phyloP scores from a whole-genome alignment of 2,329 filamentous ascomycete species.

The Cucurbitaria berberidis region DNA sequence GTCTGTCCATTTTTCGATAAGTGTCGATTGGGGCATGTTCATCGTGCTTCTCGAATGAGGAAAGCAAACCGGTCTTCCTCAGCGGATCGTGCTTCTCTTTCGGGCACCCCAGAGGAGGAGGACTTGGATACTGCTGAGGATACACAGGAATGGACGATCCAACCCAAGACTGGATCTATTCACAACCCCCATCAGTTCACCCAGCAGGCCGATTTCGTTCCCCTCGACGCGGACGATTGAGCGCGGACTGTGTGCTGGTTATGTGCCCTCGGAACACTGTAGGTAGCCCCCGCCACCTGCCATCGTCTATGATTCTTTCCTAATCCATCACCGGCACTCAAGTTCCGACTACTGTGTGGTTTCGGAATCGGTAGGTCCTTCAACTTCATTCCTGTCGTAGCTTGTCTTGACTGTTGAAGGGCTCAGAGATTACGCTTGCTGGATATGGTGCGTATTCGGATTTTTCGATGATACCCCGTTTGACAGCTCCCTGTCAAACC shows the following conservation, averaged over 20 bases:
- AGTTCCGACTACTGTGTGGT: conserved; percentile 11
- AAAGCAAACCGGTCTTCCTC: conserved; percentile 22
- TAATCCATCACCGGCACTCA: conserved; percentile 19
- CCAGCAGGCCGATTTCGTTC: conserved; percentile 41
- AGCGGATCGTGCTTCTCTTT: conserved; percentile 9
- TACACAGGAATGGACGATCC: conserved; percentile 1
- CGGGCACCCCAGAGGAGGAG: conserved; percentile 15
- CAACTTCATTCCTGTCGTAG: conserved; percentile 5
- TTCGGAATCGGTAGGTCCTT: conserved; percentile 27
- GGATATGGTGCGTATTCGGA: conserved; percentile 25
- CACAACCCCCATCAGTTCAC: conserved; percentile 30
- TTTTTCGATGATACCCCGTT: conserved; percentile 33
- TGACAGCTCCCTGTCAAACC: conserved; percentile 15
- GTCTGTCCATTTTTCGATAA: conserved; percentile 74
- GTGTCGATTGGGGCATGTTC: conserved; percentile 86
- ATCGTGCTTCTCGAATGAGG: conserved; percentile 51
- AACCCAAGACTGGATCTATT: background rate
- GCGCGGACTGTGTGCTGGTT: background rate
- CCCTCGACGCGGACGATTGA: conserved; percentile 30
- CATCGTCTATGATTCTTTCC: conserved; percentile 3
- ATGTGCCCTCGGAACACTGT: conserved; percentile 14
- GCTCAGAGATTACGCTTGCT: conserved; percentile 5
- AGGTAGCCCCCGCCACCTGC: conserved; percentile 18
- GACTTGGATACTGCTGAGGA: conserved; percentile 10
- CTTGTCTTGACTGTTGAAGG: conserved; percentile 21